Conservation (phyloP, 1,284 basidiomycete species). For the Cryptococcus hybrid region DNA sequence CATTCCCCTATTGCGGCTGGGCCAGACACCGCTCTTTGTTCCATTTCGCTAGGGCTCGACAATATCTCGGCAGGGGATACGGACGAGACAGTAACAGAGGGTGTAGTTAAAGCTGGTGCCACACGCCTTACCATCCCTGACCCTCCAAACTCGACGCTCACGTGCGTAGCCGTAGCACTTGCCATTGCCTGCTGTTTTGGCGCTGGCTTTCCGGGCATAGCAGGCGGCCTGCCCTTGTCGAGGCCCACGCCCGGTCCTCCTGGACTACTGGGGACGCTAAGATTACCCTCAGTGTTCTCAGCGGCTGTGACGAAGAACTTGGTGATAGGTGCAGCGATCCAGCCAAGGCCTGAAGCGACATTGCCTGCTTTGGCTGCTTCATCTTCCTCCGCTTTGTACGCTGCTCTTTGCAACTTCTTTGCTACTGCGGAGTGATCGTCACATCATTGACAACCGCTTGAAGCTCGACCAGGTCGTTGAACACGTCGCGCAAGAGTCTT, state of each 20-base stretch:
- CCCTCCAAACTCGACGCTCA: constrained; percentile 89
- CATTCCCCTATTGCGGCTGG: background rate
- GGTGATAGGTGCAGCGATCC: constrained; percentile 64
- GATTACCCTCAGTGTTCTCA: background rate
- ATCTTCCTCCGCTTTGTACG: constrained; percentile 53
- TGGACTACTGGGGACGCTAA: background rate
- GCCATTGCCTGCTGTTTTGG: constrained; percentile 77
- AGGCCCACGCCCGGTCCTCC: background rate
- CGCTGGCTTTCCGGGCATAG: constrained; percentile 49
- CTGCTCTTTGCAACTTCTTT: constrained; percentile 62
- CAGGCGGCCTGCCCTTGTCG: constrained; percentile 24
- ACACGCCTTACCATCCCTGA: constrained; percentile 66
- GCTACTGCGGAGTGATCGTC: constrained; percentile 82
- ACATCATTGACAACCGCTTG: constrained; percentile 84
- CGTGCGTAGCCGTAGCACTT: constrained; percentile 79
- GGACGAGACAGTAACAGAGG: constrained; percentile 26
- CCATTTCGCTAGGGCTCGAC: background rate
- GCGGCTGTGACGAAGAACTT: constrained; percentile 48
- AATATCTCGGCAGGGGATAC: constrained; percentile 53
- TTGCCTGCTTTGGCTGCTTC: constrained; percentile 20
- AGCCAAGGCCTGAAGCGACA: constrained; percentile 52
- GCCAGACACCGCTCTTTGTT: background rate
- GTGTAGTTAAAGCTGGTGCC: constrained; percentile 53
- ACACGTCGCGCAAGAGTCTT: constrained; percentile 80
- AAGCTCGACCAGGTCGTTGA: constrained; percentile 78